phyloP scores from a whole-genome alignment of 2,329 filamentous ascomycete genomes.

The Aureobasidium leucospermi region DNA sequence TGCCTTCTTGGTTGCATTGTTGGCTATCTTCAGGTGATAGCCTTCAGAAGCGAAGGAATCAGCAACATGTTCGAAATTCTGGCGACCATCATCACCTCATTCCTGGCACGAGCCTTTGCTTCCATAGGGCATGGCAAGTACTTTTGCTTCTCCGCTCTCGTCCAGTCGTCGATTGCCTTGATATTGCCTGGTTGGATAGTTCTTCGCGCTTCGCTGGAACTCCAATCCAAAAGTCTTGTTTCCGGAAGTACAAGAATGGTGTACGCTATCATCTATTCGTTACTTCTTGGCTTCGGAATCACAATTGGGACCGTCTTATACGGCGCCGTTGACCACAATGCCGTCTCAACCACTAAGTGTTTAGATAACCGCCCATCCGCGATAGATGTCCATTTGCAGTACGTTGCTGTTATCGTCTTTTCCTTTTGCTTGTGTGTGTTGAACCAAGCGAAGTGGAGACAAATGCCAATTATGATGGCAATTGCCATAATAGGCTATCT shows the following conservation, averaged over 20 bases:
- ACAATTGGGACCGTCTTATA: constrained; percentile 43
- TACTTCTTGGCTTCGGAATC: constrained; percentile 46
- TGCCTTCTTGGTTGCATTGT: constrained; percentile 70
- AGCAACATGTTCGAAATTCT: constrained; percentile 45
- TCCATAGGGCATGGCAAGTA: constrained; percentile 37
- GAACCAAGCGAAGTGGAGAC: constrained; percentile 74
- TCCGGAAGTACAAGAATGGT: constrained; percentile 47
- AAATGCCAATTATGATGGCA: constrained; percentile 66
- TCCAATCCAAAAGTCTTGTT: constrained; percentile 42
- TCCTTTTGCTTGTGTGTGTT: constrained; percentile 68
- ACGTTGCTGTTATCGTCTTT: constrained; percentile 68
- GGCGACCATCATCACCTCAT: constrained; percentile 43
- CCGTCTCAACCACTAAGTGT: constrained; percentile 38
- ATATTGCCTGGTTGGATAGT: constrained; percentile 46
- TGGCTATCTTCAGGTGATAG: constrained; percentile 65
- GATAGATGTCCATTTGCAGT: constrained; percentile 49
- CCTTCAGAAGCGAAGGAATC: constrained; percentile 66
- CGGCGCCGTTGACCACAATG: constrained; percentile 41
- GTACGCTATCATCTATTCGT: constrained; percentile 46
- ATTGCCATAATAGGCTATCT: constrained; percentile 69
- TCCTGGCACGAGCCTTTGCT: constrained; percentile 43
- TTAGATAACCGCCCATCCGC: constrained; percentile 25
- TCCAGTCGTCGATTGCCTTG: constrained; percentile 43
- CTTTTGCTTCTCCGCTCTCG: constrained; percentile 46
- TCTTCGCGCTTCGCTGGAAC: constrained; percentile 42